phyloP scores from a whole-genome alignment of 148 eudicot species.

The Diospyros kaki region DNA sequence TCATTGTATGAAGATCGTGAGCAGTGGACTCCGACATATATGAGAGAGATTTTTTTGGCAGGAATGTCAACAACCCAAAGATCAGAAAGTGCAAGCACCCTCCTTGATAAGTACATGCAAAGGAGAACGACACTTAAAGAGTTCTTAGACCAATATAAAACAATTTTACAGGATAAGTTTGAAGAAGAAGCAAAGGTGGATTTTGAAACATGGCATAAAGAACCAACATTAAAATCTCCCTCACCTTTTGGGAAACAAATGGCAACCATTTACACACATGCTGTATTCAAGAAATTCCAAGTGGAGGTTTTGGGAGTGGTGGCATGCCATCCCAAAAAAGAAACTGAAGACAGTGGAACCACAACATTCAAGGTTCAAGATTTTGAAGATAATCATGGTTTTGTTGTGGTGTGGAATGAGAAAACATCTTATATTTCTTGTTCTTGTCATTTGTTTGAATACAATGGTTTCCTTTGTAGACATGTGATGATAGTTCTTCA shows the following conservation, averaged over 20 bases:
- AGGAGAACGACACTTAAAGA: slow-evolving; percentile 18
- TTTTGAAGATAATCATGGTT: slow-evolving; percentile 18
- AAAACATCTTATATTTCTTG: slow-evolving; percentile 12
- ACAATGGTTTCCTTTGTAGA: slow-evolving; percentile 25
- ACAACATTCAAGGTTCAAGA: slow-evolving; percentile 15
- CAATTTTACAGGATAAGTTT: slow-evolving; percentile 15
- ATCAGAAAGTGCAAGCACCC: slow-evolving; percentile 17
- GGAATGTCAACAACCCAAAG: slow-evolving; percentile 21
- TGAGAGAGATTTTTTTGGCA: slow-evolving; percentile 21
- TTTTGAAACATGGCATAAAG: slow-evolving; percentile 15
- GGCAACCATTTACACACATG: slow-evolving; percentile 22
- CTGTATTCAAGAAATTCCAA: slow-evolving; percentile 26
- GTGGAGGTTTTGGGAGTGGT: slow-evolving; percentile 26
- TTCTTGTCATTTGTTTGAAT: slow-evolving; percentile 24
- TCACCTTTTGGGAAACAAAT: slow-evolving; percentile 25
- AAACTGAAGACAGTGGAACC: slow-evolving; percentile 13
- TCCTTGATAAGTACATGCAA: slow-evolving; percentile 19
- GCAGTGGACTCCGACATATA: slow-evolving; percentile 22
- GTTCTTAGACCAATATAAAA: slow-evolving; percentile 18
- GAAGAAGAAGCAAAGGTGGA: slow-evolving; percentile 28
- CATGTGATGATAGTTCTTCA: slow-evolving; percentile 30
- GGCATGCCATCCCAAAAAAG: slow-evolving; percentile 18
- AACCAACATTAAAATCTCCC: slow-evolving; percentile 16
- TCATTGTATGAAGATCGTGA: slow-evolving; percentile 20
- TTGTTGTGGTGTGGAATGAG: slow-evolving; percentile 14